Evolutionary conservation across 1,284 basidiomycete genomes (phyloP).

Genomic region (Sanguinoderma infundibulare): DNA sequence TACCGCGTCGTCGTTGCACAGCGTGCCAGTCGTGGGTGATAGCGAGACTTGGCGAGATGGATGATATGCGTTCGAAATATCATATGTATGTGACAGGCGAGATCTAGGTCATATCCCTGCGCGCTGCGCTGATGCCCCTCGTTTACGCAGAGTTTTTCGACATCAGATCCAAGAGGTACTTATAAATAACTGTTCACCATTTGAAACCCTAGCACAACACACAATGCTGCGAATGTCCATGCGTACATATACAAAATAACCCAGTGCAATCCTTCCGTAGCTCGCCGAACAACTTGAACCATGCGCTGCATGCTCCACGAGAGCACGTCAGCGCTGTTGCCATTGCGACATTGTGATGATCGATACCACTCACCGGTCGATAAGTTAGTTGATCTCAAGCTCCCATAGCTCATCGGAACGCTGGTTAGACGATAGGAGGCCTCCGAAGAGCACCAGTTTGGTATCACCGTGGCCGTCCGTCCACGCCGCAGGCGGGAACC

Average conservation of each 20-base stretch:
- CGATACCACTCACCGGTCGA: constrained; percentile 1
- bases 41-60: constrained; percentile 20
- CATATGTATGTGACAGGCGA: too few species aligned
- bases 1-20: constrained; percentile 18
- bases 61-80: neutral
- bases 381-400: constrained; percentile 29
- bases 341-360: neutral
- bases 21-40: constrained; percentile 13
- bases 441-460: constrained; percentile 28
- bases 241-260: neutral
- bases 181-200: constrained; percentile 1
- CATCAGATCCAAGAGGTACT: too few species aligned
- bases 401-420: constrained; percentile 32
- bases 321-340: neutral
- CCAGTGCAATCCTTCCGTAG: neutral
- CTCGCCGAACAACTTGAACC: neutral
- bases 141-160: too few species aligned
- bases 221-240: too few species aligned
- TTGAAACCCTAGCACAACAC: too few species aligned
- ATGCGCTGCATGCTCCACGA: neutral
- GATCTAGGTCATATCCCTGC: too few species aligned
- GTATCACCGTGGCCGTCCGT: constrained; percentile 22
- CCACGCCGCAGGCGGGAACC: constrained; percentile 29
- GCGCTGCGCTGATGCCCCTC: too few species aligned
- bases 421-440: constrained; percentile 28